Conservation (phyloP, 2,329 filamentous ascomycete genomes). For the Aspergillus niger region DNA sequence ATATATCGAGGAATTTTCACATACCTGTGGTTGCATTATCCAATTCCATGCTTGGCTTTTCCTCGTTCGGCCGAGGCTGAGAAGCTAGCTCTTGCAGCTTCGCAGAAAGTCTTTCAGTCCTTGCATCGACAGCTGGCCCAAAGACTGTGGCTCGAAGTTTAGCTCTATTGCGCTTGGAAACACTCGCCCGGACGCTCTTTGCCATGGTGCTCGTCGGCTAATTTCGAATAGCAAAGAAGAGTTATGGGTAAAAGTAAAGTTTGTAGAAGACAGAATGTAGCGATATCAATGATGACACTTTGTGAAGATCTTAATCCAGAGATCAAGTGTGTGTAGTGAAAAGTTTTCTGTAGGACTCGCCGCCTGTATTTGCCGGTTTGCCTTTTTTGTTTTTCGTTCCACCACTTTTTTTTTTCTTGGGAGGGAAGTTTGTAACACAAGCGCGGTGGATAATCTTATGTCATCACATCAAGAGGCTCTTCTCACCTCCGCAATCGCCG, state of each 20-base stretch:
- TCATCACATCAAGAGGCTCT: slow-evolving; percentile 31
- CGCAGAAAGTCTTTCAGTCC: slow-evolving; percentile 79
- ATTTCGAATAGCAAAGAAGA: background rate
- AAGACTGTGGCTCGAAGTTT: slow-evolving; percentile 80
- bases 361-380: background rate
- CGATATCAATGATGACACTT: background rate
- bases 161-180: slow-evolving; percentile 79
- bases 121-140: slow-evolving; percentile 75
- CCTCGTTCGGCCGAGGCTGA: slow-evolving; percentile 67
- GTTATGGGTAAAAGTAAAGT: slow-evolving; percentile 6
- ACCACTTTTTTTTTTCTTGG: background rate
- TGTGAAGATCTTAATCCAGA: background rate
- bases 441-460: slow-evolving; percentile 30
- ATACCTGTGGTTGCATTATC: slow-evolving; percentile 30
- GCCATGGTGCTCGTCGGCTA: slow-evolving; percentile 66
- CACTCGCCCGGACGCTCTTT: slow-evolving; percentile 78
- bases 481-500: slow-evolving; percentile 23
- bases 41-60: slow-evolving; percentile 40
- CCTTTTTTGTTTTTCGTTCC: background rate
- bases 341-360: background rate
- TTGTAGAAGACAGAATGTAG: background rate
- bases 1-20: slow-evolving; percentile 8
- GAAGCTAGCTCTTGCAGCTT: slow-evolving; percentile 80
- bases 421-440: background rate
- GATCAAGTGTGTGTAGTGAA: background rate